These are phyloP conservation scores for Mycena haematopus DNA, from an alignment of 768 basidiomycete genomes.

Conservation along the genomic window DNA sequence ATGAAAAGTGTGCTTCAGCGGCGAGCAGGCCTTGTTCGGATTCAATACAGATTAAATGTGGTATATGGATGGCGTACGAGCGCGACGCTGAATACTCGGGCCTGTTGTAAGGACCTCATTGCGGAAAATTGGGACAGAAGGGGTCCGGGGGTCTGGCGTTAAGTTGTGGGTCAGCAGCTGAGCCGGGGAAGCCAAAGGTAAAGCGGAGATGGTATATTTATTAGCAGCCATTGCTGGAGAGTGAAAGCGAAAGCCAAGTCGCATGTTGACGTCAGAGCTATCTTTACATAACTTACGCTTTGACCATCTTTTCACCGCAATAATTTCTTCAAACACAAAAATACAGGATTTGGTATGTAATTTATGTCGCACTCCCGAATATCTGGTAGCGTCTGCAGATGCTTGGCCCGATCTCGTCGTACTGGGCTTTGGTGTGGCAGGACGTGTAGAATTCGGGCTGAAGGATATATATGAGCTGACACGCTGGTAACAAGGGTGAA, in stretches of 20 bases:
- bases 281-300: neutral
- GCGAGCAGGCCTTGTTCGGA: slow-evolving; percentile 48
- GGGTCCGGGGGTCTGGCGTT: slow-evolving; percentile 65
- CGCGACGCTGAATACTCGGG: slow-evolving; percentile 75
- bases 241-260: slow-evolving; percentile 10
- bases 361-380: slow-evolving; percentile 85
- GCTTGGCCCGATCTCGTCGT: slow-evolving; percentile 91
- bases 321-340: slow-evolving; percentile 8
- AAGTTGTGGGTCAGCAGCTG: slow-evolving; percentile 52
- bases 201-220: slow-evolving; percentile 22
- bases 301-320: too few relatives aligned
- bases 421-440: slow-evolving; percentile 94
- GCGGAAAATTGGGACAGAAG: slow-evolving; percentile 58
- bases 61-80: slow-evolving; percentile 45
- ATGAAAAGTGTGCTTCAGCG: slow-evolving; percentile 72
- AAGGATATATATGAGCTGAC: slow-evolving; percentile 15
- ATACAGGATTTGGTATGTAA: slow-evolving; percentile 22
- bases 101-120: slow-evolving; percentile 51
- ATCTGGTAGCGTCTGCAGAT: slow-evolving; percentile 94
- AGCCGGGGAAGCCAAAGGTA: slow-evolving; percentile 30
- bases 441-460: slow-evolving; percentile 96
- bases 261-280: slow-evolving; percentile 9
- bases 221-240: slow-evolving; percentile 17
- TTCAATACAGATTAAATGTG: slow-evolving; percentile 1
- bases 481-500: neutral